Percentiles rank a stretch among this genome's conserved stretches.
These are phyloP conservation scores for Pestalotiopsis sp. DNA, from an alignment of 2,329 filamentous ascomycete genomes.

Conservation along the genomic window DNA sequence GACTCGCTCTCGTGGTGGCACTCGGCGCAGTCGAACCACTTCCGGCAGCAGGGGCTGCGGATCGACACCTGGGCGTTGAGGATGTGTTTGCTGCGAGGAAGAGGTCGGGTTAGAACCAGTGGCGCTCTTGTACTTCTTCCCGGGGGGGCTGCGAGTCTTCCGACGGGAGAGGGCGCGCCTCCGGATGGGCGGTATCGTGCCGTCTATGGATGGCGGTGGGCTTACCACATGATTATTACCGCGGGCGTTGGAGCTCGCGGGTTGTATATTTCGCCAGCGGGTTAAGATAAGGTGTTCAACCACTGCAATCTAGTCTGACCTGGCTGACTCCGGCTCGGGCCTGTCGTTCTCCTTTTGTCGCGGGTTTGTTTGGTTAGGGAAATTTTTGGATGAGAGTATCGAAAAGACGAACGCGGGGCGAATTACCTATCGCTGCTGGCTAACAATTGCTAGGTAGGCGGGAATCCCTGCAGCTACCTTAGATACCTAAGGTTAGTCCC, in stretches of 20 bases:
- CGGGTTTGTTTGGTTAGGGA: no score
- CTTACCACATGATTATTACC: not conserved
- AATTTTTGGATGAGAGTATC: no score
- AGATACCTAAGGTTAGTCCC: no score
- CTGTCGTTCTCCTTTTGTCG: no score
- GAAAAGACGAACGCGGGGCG: no score
- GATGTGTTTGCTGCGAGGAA: conserved; percentile 81
- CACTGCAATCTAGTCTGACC: no score
- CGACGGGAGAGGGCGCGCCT: not conserved
- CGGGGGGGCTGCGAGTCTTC: not conserved
- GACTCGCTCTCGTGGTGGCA: conserved; percentile 84
- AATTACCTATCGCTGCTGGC: not conserved
- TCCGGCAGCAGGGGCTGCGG: conserved; percentile 91
- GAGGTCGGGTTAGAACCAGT: not conserved
- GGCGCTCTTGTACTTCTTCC: not conserved
- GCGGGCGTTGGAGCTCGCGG: not conserved
- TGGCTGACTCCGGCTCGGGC: no score
- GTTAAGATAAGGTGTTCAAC: no score
- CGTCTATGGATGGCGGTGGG: not conserved
- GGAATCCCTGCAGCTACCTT: not conserved
- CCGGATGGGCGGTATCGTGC: not conserved
- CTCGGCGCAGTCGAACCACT: conserved; percentile 99
- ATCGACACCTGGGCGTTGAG: conserved; percentile 98
- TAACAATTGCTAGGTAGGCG: not conserved
- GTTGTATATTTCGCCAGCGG: no score